Evolutionary conservation across 768 basidiomycete genomes (phyloP).

Genomic region (Tricholoma flavovirens): DNA sequence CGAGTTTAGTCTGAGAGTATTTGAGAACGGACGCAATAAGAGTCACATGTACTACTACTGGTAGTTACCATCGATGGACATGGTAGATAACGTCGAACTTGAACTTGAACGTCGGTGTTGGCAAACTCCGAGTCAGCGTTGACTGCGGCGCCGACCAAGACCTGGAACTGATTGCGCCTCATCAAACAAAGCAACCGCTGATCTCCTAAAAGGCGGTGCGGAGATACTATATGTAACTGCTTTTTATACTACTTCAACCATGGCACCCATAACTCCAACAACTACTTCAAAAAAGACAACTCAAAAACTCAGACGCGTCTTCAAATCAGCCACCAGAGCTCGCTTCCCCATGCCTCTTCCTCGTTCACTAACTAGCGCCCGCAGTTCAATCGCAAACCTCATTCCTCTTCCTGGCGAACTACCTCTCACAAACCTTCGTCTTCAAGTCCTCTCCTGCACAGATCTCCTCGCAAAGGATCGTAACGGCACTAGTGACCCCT

Average conservation of each 20-base stretch:
- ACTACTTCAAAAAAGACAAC: constrained; percentile 19
- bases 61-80: no score
- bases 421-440: constrained; percentile 59
- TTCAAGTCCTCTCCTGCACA: constrained; percentile 63
- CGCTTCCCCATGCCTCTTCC: constrained; percentile 38
- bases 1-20: no score
- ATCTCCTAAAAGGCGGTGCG: not conserved
- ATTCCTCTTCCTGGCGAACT: constrained; percentile 53
- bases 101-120: no score
- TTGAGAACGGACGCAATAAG: no score
- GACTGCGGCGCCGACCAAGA: no score
- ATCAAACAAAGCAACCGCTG: no score
- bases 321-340: constrained; percentile 57
- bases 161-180: no score
- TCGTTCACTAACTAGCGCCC: not conserved
- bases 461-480: constrained; percentile 60
- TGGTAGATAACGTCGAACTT: no score
- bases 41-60: no score
- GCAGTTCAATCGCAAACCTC: constrained; percentile 12
- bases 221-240: not conserved
- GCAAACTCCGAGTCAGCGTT: no score
- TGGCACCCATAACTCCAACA: not conserved
- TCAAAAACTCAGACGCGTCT: constrained; percentile 51
- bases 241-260: not conserved
- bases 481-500: constrained; percentile 75